phyloP scores from a whole-genome alignment of 2,329 filamentous ascomycete species.

The Ceratocystis diversiconidia region DNA sequence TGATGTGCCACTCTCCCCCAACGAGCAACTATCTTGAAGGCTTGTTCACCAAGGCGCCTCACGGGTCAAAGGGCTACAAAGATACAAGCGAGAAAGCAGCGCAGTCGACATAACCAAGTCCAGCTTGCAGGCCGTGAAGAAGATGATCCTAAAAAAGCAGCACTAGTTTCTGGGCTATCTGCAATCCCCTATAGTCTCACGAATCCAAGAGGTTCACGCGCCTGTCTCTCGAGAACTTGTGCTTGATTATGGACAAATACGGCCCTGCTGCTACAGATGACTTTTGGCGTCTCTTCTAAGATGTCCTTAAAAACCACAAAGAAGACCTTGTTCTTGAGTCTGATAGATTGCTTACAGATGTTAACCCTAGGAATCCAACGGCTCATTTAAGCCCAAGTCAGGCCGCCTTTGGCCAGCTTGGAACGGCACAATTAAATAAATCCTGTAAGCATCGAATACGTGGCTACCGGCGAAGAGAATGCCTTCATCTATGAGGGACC shows the following conservation, averaged over 20 bases:
- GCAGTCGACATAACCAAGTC: slow-evolving; percentile 57
- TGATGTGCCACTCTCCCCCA: slow-evolving; percentile 40
- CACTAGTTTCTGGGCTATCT: slow-evolving; percentile 2
- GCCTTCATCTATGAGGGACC: slow-evolving; percentile 35
- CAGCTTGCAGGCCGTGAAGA: slow-evolving; percentile 50
- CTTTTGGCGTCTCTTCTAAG: slow-evolving; percentile 51
- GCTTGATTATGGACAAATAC: slow-evolving; percentile 45
- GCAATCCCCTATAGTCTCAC: slow-evolving; percentile 26
- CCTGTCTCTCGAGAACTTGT: slow-evolving; percentile 61
- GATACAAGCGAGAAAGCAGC: slow-evolving; percentile 43
- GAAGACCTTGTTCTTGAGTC: slow-evolving; percentile 77
- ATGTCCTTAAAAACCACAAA: slow-evolving; percentile 47
- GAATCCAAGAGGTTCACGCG: slow-evolving; percentile 83
- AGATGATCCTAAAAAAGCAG: slow-evolving; percentile 30
- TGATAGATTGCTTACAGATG: slow-evolving; percentile 60
- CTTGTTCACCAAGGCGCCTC: slow-evolving; percentile 49
- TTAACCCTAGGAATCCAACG: background rate
- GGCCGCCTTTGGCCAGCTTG: slow-evolving; percentile 63
- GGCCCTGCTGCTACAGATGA: slow-evolving; percentile 35
- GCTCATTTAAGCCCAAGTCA: slow-evolving; percentile 74
- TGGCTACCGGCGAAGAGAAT: slow-evolving; percentile 27
- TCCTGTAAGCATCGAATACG: slow-evolving; percentile 31
- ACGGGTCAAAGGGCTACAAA: slow-evolving; percentile 45
- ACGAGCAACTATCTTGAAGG: slow-evolving; percentile 51
- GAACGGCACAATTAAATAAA: slow-evolving; percentile 42